phyloP scores from a whole-genome alignment of 306 rosid species.

The Prunus dulcis region DNA sequence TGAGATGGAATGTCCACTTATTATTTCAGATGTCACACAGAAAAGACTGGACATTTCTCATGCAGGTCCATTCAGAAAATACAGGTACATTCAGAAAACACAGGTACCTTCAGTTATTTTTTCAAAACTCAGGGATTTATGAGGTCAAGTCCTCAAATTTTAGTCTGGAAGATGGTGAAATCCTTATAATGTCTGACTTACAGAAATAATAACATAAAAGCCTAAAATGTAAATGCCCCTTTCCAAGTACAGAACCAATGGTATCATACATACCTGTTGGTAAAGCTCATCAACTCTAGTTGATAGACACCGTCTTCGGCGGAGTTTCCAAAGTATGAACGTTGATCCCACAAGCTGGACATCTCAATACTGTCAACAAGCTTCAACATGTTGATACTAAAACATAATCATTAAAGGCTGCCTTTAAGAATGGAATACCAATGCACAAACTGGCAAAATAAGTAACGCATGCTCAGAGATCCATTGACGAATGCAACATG shows the following conservation, averaged over 20 bases:
- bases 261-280: constrained; percentile 46
- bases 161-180: not conserved
- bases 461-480: constrained; percentile 45
- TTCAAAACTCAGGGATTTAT: not conserved
- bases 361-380: constrained; percentile 41
- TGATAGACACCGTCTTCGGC: constrained; percentile 35
- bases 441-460: constrained; percentile 47
- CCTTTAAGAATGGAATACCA: constrained; percentile 54
- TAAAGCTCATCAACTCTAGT: constrained; percentile 74
- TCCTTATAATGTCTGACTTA: not conserved
- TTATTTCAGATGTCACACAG: not conserved
- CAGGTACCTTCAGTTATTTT: not conserved
- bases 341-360: constrained; percentile 68
- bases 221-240: not conserved
- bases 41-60: not conserved
- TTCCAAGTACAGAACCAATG: not conserved
- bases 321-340: constrained; percentile 45
- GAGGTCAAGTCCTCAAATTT: not conserved
- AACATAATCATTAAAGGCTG: constrained; percentile 31
- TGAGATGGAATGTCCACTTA: not conserved
- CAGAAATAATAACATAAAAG: not conserved
- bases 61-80: not conserved
- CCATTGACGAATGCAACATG: constrained; percentile 66
- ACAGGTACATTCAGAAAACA: not conserved
- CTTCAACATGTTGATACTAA: constrained; percentile 30